Evolutionary conservation across 2,329 filamentous ascomycete species (phyloP), one percentile per base, ranked within the genome.

Genomic region (Botryosphaeria dothidea): DNA sequence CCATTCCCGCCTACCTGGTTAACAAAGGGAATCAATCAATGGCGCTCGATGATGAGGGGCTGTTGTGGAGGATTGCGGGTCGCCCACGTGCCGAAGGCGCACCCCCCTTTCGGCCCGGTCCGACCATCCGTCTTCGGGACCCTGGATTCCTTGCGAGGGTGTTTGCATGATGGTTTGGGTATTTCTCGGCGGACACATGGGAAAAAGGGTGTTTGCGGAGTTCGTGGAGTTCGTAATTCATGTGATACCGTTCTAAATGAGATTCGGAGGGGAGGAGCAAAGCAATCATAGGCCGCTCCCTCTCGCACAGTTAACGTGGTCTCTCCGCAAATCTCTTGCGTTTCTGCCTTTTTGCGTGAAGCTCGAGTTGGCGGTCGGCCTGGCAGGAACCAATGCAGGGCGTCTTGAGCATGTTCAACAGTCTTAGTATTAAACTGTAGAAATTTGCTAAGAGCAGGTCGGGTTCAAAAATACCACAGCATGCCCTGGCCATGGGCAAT

Each of bases 21-120:
- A 15, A 15, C n/a, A n/a, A n/a, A n/a, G n/a, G n/a, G n/a, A n/a
- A n/a, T n/a, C n/a, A n/a, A n/a, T n/a, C n/a, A n/a, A 5, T 41
- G 11, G 38, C 38, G 11, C 5, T 52, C 17, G 49, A 15, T 23
- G 17, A 27, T 17, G 49, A 34, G 49, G 49, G 27, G 29, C 31
- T 52, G 49, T 11, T 29, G 52, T 25, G 51, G 51, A 56, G 51
- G 51, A 23, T 58, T 38, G 54, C 36, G 54, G 54, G 54, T 49
- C 36, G 8, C 25, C 46, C 46, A 51, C 46, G 15, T 23, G 21
- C 31, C 31, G 7, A 6, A 11, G 46, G 17, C 27, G 21, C 46
- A 19, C 23, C 23, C 51, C 31, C 38, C 23, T 36, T 58, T 58
- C 54, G 54, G 54, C 15, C 36, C 54, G 54, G 54, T 45, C 54